phyloP scores from a whole-genome alignment of 805 yeast genomes.

The Kurtzmaniella cleridarum region DNA sequence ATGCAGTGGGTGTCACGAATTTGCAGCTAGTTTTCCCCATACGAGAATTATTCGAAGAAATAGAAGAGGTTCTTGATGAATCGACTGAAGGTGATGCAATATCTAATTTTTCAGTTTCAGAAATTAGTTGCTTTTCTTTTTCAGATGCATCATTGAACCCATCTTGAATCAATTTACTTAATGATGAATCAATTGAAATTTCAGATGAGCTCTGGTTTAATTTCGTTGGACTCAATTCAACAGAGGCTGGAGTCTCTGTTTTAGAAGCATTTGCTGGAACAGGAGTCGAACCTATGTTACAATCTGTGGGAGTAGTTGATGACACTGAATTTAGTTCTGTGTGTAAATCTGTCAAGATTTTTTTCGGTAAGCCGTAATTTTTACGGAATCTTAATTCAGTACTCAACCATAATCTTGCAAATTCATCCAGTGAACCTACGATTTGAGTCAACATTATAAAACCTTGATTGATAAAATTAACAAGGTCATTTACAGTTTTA shows the following conservation, averaged over 20 bases:
- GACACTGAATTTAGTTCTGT: conserved; percentile 5
- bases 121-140: no score
- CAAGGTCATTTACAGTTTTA: conserved; percentile 34
- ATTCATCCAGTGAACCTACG: conserved; percentile 27
- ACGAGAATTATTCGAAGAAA: no score
- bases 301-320: no score
- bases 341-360: conserved; percentile 14
- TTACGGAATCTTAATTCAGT: conserved; percentile 39
- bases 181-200: conserved; percentile 1
- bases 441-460: conserved; percentile 22
- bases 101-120: no score
- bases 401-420: conserved; percentile 38
- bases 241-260: background rate
- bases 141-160: no score
- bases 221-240: background rate
- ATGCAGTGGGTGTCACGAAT: background rate
- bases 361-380: conserved; percentile 23
- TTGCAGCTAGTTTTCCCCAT: no score
- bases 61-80: no score
- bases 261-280: background rate
- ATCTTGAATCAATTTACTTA: background rate
- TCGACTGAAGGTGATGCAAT: no score
- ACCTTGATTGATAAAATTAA: conserved; percentile 39
- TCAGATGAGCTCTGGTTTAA: background rate
- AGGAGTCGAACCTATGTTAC: background rate